phyloP scores from a whole-genome alignment of 345 rosid genomes.

The Erysimum cheiranthoides region DNA sequence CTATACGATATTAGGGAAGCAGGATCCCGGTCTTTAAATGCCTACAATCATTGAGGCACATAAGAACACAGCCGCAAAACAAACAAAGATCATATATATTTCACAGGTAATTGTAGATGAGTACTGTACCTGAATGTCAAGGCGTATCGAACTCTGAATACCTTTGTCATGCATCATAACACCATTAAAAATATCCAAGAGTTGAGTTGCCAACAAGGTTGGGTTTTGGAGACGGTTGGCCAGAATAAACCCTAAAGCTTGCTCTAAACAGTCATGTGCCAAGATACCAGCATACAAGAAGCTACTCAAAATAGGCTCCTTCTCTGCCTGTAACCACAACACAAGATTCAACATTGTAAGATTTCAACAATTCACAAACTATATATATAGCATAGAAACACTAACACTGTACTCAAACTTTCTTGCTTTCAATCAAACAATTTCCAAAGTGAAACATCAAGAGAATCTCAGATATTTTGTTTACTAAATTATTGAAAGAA shows the following conservation, averaged over 20 bases:
- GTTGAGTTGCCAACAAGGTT: constrained; percentile 82
- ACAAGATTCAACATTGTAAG: constrained; percentile 6
- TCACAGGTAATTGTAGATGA: background rate
- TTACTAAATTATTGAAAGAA: background rate
- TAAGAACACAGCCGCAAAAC: constrained; percentile 15
- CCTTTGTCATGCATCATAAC: constrained; percentile 69
- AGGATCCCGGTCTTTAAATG: constrained; percentile 87
- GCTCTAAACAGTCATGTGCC: constrained; percentile 79
- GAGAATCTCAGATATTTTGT: background rate
- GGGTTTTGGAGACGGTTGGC: constrained; percentile 83
- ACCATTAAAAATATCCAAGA: constrained; percentile 71
- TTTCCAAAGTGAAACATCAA: background rate
- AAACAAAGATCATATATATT: constrained; percentile 15
- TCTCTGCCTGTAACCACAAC: constrained; percentile 70
- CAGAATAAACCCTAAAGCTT: constrained; percentile 83
- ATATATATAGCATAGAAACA: constrained; percentile 1
- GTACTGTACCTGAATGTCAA: constrained; percentile 70
- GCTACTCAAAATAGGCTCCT: constrained; percentile 92
- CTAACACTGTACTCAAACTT: background rate
- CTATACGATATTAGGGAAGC: constrained; percentile 79
- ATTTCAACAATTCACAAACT: constrained; percentile 5
- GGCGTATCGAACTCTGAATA: constrained; percentile 74
- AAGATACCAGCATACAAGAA: constrained; percentile 85
- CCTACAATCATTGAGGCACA: constrained; percentile 48
- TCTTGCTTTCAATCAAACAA: background rate